Evolutionary conservation across 2,329 filamentous ascomycete genomes (phyloP), one percentile per base, ranked within the genome.

Genomic region (Tolypocladium amazonense): DNA sequence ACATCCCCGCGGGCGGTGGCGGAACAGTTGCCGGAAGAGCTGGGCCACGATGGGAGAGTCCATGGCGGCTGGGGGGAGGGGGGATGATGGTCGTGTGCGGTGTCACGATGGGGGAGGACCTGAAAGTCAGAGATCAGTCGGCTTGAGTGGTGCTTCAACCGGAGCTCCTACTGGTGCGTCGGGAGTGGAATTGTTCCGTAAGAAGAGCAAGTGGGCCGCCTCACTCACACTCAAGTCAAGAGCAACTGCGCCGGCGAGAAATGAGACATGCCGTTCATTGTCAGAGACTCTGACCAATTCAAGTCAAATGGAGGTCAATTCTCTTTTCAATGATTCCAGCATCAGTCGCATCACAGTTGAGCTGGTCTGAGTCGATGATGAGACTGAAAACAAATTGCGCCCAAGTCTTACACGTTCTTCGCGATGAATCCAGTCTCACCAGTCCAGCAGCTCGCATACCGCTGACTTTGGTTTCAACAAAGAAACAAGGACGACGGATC

Each of bases 21-120:
- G 85, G 68, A 96, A 95, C 50, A 97, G 84, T 77, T 91, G 89
- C 68, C 89, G 85, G 69, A 97, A 93, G 70, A 96, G 81, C 71
- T 88, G 88, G 56, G 84, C 84, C 65, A 92, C 81, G 63, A 90
- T 78, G 61, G 88, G 88, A 23, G 90, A 92, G 76, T 96, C 92
- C 92, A 96, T 96, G 65, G 65, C 65, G 57, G 39, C 41, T 37
- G 6, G 23, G 18, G 30, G 14, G 12, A 0, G 41, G 9, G 43
- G 11, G 4, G 3, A 27, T 8, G 56, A 25, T 45, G 38, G 56
- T 41, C 37, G 56, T 8, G 27, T n/a, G 56, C 33, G n/a, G 18
- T 33, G 20, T 47, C 25, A 35, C 41, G 58, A 23, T 50, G 43
- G n/a, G n/a, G n/a, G 54, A 27, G 12, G 66, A 68, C 64, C 65